Base-by-base conservation (phyloP, 1,284 basidiomycete species). In the Apiotrichum veenhuisii region DNA sequence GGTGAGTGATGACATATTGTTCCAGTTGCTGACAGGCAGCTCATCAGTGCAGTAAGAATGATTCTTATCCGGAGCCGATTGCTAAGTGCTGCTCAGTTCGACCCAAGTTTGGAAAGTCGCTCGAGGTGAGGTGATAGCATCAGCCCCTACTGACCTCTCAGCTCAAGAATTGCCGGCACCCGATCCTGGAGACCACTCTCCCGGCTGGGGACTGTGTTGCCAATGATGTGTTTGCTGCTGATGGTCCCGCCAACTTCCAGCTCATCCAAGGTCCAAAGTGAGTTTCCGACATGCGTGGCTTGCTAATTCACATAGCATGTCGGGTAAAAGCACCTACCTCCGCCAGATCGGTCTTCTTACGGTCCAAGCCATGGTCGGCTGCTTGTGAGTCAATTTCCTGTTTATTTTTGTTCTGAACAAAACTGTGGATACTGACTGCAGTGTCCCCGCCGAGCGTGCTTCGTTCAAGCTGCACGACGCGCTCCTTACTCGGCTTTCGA, bases 291-390 rank as follows among this genome's bases (percentile, higher is more conserved):
- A 7, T 70, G 85, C 77, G 5, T 15, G 10, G 23, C 23, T 11
- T 11, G n/a, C 15, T 27, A 23, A 23, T 44, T 54, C 54, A 15
- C 14, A 9, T 40, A 92, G 89, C 70, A 92, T 92, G 89, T 88
- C 89, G 30, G 89, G 85, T 1, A 98, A 98, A 76, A 95, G 89
- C 70, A 97, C 93, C 0, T 94, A 93, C 68, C 79, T 98, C 12
- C 83, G 86, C 20, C 92, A 96, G 71, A 83, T 92, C 30, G 94
- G 87, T 0, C 80, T 97, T 2, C 78, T 97, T 45, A 82, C 84
- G 0, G 80, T 95, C 20, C 87, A 95, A 83, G 91, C 90, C 0
- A 87, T 91, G 84, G 84, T 85, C 59, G 92, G 93, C 0, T 91
- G 87, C 74, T 94, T 91, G 74, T 79, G 52, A 64, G 77, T 3